Evolutionary conservation across 2,329 filamentous ascomycete species (phyloP), one percentile per base, ranked within the genome.

Genomic region (Nemania serpens): DNA sequence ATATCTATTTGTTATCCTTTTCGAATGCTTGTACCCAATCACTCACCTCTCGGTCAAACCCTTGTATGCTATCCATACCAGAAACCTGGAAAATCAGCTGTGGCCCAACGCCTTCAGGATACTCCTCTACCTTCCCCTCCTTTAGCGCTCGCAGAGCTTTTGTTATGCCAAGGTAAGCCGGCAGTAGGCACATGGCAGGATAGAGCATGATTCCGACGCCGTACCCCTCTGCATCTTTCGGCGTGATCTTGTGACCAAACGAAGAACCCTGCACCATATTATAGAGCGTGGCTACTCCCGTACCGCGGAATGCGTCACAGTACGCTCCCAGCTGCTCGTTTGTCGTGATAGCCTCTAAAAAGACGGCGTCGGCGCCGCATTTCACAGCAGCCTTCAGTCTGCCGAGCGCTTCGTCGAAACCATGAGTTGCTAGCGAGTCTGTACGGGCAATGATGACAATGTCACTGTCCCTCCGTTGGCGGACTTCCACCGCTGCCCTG

Each of bases 361-460:
- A 79, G 1, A 77, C 77, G 1, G 77, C 78, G 65, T 85, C 82
- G 3, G 81, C 82, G 12, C 83, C 82, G 12, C 76, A 77, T 2
- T 76, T 74, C 2, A 78, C 69, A 0, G 82, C 82, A 3, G 70
- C 73, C 61, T 70, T 72, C 33, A 85, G 68, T 1, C 82, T 74
- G 10, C 68, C 69, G 13, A 83, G 64, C 0, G 81, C 78, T 58
- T 80, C 81, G 2, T 82, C 79, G 65, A 81, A 85, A 0, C 82
- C 82, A 1, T 75, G 71, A 1, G 74, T 74, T 50, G 82, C 80
- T 9, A 83, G 70, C 0, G 83, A 79, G 65, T 86, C 84, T 2
- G 84, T 86, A 12, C 84, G 77, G 5, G 83, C 84, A 60, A 87
- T 85, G 55, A 87, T 79, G 25, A 86, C 77, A 46, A 86, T 84